phyloP scores from a whole-genome alignment of 2,329 filamentous ascomycete species.

The Phialophora verrucosa region DNA sequence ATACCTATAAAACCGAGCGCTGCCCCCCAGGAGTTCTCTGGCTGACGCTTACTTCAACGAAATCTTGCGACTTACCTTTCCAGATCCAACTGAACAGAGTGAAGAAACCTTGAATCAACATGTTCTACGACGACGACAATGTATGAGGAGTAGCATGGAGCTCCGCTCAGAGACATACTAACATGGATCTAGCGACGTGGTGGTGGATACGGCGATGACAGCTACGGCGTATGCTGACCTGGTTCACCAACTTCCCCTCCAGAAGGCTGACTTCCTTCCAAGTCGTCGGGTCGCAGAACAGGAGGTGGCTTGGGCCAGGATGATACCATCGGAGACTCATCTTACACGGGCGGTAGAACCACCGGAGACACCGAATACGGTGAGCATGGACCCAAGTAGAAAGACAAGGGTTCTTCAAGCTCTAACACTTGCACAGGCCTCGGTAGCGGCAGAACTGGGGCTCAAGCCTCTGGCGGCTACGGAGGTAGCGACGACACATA shows the following conservation, averaged over 20 bases:
- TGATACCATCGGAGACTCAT: conserved; percentile 29
- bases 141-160: conserved; percentile 16
- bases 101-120: conserved; percentile 18
- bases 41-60: background rate
- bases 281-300: conserved; percentile 22
- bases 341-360: conserved; percentile 24
- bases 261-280: background rate
- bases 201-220: conserved; percentile 38
- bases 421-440: conserved; percentile 2
- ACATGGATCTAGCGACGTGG: conserved; percentile 29
- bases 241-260: background rate
- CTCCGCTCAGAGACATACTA: background rate
- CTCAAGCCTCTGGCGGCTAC: conserved; percentile 21
- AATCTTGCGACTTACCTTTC: background rate
- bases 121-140: conserved; percentile 38
- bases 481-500: conserved; percentile 33
- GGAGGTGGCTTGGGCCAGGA: conserved; percentile 34
- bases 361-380: conserved; percentile 22
- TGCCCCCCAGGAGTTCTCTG: background rate
- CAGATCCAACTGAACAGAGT: background rate
- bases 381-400: background rate
- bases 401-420: background rate
- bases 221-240: conserved; percentile 24
- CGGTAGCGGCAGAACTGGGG: conserved; percentile 21
- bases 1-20: conserved; percentile 2